Conservation (phyloP, 352 stramenopile genomes). For the Pythium aphanidermatum region DNA sequence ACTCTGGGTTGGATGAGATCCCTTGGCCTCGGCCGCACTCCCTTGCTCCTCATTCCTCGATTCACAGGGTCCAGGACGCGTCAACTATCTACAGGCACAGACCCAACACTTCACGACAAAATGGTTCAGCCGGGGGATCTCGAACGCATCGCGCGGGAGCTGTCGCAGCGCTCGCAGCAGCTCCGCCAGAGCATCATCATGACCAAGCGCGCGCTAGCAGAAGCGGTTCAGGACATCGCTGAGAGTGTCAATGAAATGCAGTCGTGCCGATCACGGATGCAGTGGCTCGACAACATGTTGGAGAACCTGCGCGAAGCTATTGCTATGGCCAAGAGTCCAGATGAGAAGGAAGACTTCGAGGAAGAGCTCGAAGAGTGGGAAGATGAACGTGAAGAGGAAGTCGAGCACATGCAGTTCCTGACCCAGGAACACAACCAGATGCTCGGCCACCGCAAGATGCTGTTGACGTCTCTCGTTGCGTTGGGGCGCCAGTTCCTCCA, state of each 20-base stretch:
- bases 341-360: constrained; percentile 13
- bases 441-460: constrained; percentile 14
- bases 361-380: constrained; percentile 16
- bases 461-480: constrained; percentile 12
- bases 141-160: constrained; percentile 17
- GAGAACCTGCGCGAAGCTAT: constrained; percentile 12
- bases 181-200: constrained; percentile 15
- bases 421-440: constrained; percentile 12
- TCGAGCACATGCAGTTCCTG: constrained; percentile 17
- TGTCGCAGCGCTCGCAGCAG: constrained; percentile 12
- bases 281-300: constrained; percentile 14
- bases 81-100: not conserved
- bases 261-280: constrained; percentile 9
- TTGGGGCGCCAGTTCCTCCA: constrained; percentile 17
- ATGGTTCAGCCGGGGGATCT: constrained; percentile 13
- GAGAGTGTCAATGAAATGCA: constrained; percentile 16
- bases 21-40: too few relatives aligned
- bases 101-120: not conserved
- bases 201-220: constrained; percentile 16
- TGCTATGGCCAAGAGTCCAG: constrained; percentile 5
- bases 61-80: not conserved
- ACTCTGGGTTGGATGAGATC: too few relatives aligned
- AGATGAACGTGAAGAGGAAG: constrained; percentile 15
- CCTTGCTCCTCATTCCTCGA: constrained; percentile 12
- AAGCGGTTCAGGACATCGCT: constrained; percentile 12